phyloP scores from a whole-genome alignment of 202 grass and related monocot genomes.

The Tripidium arundinaceum region DNA sequence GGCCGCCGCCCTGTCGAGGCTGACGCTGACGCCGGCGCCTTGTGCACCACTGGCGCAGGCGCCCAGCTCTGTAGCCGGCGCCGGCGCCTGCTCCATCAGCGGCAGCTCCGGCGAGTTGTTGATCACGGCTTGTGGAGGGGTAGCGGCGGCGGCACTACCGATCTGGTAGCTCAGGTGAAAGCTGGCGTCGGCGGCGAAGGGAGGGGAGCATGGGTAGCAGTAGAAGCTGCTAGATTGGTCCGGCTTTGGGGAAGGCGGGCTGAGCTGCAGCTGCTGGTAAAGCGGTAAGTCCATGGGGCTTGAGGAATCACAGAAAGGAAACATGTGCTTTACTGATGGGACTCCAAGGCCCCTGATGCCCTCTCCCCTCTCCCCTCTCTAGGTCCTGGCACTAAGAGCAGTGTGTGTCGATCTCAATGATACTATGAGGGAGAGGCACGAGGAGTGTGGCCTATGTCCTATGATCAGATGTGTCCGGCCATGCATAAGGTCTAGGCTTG shows the following conservation, averaged over 20 bases:
- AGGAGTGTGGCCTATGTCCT: constrained; percentile 33
- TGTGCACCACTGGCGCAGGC: not conserved
- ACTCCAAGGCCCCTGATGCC: constrained; percentile 30
- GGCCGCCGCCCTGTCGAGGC: constrained; percentile 17
- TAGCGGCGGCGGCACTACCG: not conserved
- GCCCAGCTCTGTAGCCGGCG: not conserved
- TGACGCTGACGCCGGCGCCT: not conserved
- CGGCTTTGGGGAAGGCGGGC: constrained; percentile 44
- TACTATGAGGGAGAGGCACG: not conserved
- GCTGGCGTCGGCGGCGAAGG: constrained; percentile 26
- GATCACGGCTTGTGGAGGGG: constrained; percentile 11
- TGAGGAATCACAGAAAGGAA: constrained; percentile 50
- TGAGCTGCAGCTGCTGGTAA: constrained; percentile 58
- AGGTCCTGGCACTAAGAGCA: constrained; percentile 28
- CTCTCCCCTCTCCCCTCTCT: not conserved
- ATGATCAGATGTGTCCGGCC: constrained; percentile 52
- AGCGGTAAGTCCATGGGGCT: constrained; percentile 53
- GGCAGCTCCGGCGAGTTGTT: constrained; percentile 17
- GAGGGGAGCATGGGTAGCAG: constrained; percentile 46
- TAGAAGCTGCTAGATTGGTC: constrained; percentile 39
- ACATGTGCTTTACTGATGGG: constrained; percentile 53
- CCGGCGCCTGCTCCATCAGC: constrained; percentile 23
- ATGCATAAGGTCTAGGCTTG: constrained; percentile 6
- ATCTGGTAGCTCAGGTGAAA: constrained; percentile 36
- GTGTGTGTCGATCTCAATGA: not conserved